Conservation (phyloP, 129 eudicot species). For the Cynara cardunculus region DNA sequence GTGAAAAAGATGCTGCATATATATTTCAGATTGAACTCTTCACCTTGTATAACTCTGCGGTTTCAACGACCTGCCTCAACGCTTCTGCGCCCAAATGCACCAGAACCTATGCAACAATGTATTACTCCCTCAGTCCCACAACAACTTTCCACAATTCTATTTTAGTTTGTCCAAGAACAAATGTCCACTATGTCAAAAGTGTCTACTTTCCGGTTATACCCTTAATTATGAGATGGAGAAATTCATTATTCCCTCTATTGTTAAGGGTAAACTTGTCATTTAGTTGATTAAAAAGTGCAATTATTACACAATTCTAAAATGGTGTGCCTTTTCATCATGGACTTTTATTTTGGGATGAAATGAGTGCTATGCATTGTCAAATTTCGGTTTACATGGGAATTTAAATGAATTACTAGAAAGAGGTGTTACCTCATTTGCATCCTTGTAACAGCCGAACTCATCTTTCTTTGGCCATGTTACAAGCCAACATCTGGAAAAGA, state of each 20-base stretch:
- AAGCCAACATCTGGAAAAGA: conserved; percentile 66
- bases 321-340: neutral
- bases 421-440: conserved; percentile 77
- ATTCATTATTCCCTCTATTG: neutral
- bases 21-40: conserved; percentile 13
- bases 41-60: conserved; percentile 46
- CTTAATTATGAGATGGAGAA: neutral
- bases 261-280: neutral
- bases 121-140: neutral
- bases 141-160: neutral
- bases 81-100: conserved; percentile 58
- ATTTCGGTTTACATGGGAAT: neutral
- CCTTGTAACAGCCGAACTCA: conserved; percentile 57
- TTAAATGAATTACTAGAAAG: neutral
- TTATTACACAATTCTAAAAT: neutral
- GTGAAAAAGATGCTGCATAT: neutral
- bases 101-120: conserved; percentile 50
- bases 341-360: neutral
- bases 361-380: neutral
- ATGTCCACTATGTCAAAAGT: neutral
- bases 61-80: conserved; percentile 52
- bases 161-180: neutral
- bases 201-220: neutral
- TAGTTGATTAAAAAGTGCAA: neutral
- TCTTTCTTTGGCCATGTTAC: conserved; percentile 93